Percentiles rank a stretch among this genome's conserved stretches.
Evolutionary conservation across 768 basidiomycete genomes (phyloP).

Genomic region (Pisolithus tinctorius): DNA sequence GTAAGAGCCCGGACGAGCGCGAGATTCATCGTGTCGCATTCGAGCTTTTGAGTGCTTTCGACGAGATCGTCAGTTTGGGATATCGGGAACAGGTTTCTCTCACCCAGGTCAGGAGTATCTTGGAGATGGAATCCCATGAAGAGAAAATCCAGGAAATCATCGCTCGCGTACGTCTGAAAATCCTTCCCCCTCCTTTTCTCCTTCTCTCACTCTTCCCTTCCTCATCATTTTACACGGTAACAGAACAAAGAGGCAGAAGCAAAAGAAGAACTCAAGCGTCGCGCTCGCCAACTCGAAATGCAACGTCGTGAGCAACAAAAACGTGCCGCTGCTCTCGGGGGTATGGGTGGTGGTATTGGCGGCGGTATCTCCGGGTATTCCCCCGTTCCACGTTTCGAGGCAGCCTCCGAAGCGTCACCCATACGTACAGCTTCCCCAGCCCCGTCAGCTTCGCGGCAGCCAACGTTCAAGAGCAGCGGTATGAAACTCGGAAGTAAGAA

Average conservation of each 20-base stretch:
- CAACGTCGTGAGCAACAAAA: slow-evolving; percentile 92
- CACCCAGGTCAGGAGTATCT: slow-evolving; percentile 68
- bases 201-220: background rate
- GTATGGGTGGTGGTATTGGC: slow-evolving; percentile 43
- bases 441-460: slow-evolving; percentile 48
- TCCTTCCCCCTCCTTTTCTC: background rate
- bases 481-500: slow-evolving; percentile 97
- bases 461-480: slow-evolving; percentile 88
- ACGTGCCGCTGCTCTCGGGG: slow-evolving; percentile 49
- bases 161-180: slow-evolving; percentile 53
- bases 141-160: slow-evolving; percentile 99
- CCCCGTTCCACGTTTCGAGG: slow-evolving; percentile 63
- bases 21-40: slow-evolving; percentile 90
- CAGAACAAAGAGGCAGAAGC: slow-evolving; percentile 99
- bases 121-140: slow-evolving; percentile 90
- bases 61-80: slow-evolving; percentile 91
- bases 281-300: slow-evolving; percentile 97
- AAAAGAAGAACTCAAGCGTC: slow-evolving; percentile 96
- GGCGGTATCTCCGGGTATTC: slow-evolving; percentile 68
- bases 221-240: background rate
- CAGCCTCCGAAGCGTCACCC: slow-evolving; percentile 44
- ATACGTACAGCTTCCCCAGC: slow-evolving; percentile 35
- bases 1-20: slow-evolving; percentile 77
- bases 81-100: slow-evolving; percentile 75
- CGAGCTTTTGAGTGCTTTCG: slow-evolving; percentile 91